Conservation (phyloP, 306 rosid genomes). For the Prunus dulcis region DNA sequence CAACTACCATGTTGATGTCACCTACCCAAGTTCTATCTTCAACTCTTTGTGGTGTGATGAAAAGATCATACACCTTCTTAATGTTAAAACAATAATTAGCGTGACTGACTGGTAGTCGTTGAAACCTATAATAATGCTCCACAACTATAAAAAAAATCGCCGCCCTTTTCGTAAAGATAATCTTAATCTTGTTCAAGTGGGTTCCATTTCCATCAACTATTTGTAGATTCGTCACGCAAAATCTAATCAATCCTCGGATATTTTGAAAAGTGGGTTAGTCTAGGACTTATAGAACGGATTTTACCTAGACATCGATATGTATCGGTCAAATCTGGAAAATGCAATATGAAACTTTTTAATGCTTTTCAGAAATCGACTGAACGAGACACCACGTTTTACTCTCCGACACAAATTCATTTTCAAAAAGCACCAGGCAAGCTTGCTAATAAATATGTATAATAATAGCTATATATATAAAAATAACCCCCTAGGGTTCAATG, state of each 20-base stretch:
- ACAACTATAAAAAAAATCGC: background rate
- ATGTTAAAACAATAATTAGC: background rate
- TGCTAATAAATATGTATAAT: background rate
- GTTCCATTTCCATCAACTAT: no score
- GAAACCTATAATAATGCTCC: background rate
- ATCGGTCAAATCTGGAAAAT: conserved; percentile 5
- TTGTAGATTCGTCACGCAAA: background rate
- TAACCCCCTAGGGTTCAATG: background rate
- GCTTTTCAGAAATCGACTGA: conserved; percentile 15
- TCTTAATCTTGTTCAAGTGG: background rate
- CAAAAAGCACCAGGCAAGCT: background rate
- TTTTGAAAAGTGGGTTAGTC: background rate
- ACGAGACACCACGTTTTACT: background rate
- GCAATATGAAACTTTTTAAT: background rate
- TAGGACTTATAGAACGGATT: background rate
- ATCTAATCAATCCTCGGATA: background rate
- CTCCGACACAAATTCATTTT: background rate
- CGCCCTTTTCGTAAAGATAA: background rate
- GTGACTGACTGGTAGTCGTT: background rate
- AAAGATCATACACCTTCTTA: background rate
- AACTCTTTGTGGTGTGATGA: background rate
- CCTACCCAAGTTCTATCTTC: background rate
- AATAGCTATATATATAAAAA: background rate
- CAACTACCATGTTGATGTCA: conserved; percentile 6
- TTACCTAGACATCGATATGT: background rate